Evolutionary conservation across 1,284 basidiomycete species (phyloP).

Genomic region (Moesziomyces globuligerus): DNA sequence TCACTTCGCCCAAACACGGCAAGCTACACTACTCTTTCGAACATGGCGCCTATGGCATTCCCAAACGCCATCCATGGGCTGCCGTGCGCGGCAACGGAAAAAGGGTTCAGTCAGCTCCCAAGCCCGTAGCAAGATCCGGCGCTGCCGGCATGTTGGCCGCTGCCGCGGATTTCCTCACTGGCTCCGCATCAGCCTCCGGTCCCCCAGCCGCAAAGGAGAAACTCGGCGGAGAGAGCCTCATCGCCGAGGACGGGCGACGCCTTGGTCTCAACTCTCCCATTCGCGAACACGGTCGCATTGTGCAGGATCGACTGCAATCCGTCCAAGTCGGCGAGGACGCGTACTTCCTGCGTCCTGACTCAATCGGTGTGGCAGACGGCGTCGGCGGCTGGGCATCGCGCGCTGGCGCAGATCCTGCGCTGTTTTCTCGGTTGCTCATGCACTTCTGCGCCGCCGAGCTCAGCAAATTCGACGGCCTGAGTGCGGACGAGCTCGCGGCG

Average conservation of each 20-base stretch:
- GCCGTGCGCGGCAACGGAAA: conserved; percentile 57
- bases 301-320: conserved; percentile 68
- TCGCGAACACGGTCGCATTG: conserved; percentile 60
- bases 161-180: conserved; percentile 56
- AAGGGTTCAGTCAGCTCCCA: conserved; percentile 32
- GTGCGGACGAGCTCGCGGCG: conserved; percentile 34
- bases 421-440: conserved; percentile 87
- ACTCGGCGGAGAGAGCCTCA: conserved; percentile 25
- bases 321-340: conserved; percentile 86
- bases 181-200: conserved; percentile 19
- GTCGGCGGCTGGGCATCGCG: conserved; percentile 84
- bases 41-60: conserved; percentile 69
- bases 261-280: conserved; percentile 58
- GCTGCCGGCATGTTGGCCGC: conserved; percentile 64
- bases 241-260: conserved; percentile 31
- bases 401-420: conserved; percentile 73
- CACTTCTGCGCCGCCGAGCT: conserved; percentile 78
- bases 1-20: conserved; percentile 30
- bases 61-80: conserved; percentile 64
- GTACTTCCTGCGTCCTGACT: conserved; percentile 82
- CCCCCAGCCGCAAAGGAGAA: conserved; percentile 24
- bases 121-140: conserved; percentile 26
- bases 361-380: conserved; percentile 87
- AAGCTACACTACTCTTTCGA: conserved; percentile 50
- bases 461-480: conserved; percentile 39